Evolutionary conservation across 148 eudicot species (phyloP), one percentile per base, ranked within the genome.

Genomic region (Rhododendron griersonianum): DNA sequence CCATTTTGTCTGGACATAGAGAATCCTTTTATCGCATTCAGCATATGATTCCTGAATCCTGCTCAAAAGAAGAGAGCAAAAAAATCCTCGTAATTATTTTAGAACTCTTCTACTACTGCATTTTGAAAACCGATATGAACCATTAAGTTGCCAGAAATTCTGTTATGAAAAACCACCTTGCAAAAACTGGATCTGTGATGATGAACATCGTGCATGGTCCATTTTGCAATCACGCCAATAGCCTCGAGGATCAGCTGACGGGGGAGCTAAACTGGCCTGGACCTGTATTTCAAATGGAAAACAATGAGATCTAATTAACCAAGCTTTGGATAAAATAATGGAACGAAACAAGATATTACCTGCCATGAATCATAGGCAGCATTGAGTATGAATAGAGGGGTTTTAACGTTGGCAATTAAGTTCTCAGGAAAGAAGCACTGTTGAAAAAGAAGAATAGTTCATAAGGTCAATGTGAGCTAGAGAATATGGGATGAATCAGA

Each of bases 391-490:
- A 97, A 97, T 23, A 97, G 51, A 25, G 99, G 99, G 47, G 99
- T 95, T 85, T 84, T 93, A 83, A 97, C 86, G 85, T 90, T 86
- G 89, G 92, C 87, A 61, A 97, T 92, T 41, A 95, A 77, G 85
- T 97, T 94, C 89, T 97, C 94, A 81, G 99, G 98, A 91, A 97
- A 97, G 92, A 97, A 95, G 87, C 99, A 97, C 99, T 97, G 94
- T 45, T 67, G 14, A 63, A 83, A 77, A 61, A 71, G 73, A 48
- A 84, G 57, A 90, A 44, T 53, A 6, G 84, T 76, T 39, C 8
- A 11, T 44, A 67, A 76, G n/a, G 39, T 21, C 45, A 61, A 71
- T 41, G 11, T 39, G 55, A 21, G 82, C 55, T 61, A 19, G 45
- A 88, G 33, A 80, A 59, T 74, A 33, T 59, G 61, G 61, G 61